Base-by-base conservation (phyloP, 2,329 filamentous ascomycete species). In the Raffaelea arxii region DNA sequence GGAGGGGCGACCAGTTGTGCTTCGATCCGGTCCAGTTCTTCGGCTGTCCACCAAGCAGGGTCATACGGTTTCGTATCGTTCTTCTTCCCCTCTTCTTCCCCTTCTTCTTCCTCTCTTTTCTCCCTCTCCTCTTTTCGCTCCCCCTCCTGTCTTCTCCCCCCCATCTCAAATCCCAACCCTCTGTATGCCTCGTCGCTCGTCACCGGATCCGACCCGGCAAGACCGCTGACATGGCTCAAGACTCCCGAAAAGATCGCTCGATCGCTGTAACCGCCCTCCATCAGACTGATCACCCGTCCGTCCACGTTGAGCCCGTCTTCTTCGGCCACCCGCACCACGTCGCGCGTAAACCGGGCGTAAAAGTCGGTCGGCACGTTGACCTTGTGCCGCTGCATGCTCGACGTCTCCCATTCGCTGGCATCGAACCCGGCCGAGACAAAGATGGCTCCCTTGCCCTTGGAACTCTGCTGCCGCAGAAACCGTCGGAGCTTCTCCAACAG, bases 401-500 rank as follows among this genome's bases (percentile, higher is more conserved):
- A 72, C 18, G 85, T 82, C 62, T 98, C 92, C 81, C 86, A 94
- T 61, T 98, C 89, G 59, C 90, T 96, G 3, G 92, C 92, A 65
- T 98, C 92, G 54, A 98, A 98, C 0, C 92, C 94, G 2, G 92
- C 90, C 40, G 91, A 97, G 43, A 98, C 68, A 66, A 98, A 98
- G 40, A 98, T 89, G 27, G 87, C 91, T 2, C 86, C 86, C 57
- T 84, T 91, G 4, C 14, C 2, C 25, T 78, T 77, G 38, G 80
- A 72, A 0, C 86, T 82, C 55, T 96, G 87, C 14, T 70, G 69
- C 45, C 74, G 77, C n/a, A 97, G 70, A 56, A 88, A 97, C 3
- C 67, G 70, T 6, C 86, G 80, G 4, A 88, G 80, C 67, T 96
- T 96, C 3, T 90, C 78, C 7, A 98, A 67, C 18, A 98, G 66